phyloP scores from a whole-genome alignment of 2,329 filamentous ascomycete genomes.

The Aspergillus melleus region DNA sequence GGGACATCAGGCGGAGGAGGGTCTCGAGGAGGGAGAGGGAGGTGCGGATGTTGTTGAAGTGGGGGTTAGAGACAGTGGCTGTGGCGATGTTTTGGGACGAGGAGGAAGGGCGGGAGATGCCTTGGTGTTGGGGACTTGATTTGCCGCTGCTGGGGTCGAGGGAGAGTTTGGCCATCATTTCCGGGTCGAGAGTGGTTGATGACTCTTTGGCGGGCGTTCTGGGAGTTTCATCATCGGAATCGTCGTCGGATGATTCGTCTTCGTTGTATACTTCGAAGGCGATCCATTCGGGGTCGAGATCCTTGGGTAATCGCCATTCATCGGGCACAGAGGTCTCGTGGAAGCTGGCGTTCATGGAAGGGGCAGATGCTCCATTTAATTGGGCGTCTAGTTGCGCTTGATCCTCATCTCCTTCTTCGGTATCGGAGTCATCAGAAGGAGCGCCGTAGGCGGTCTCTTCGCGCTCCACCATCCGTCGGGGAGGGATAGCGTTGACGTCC shows the following conservation, averaged over 20 bases:
- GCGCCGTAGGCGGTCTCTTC: conserved; percentile 39
- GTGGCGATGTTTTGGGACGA: conserved; percentile 20
- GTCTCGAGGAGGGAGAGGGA: conserved; percentile 84
- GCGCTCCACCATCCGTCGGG: conserved; percentile 58
- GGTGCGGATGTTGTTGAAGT: conserved; percentile 58
- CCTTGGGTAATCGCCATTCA: conserved; percentile 65
- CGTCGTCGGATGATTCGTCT: conserved; percentile 57
- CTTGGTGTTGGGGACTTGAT: conserved; percentile 26
- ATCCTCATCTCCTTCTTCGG: conserved; percentile 41
- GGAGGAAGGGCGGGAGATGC: conserved; percentile 28
- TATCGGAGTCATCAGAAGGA: conserved; percentile 26
- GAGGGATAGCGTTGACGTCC: conserved; percentile 64
- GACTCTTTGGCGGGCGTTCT: conserved; percentile 17
- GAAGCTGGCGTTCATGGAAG: conserved; percentile 15
- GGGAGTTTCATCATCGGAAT: conserved; percentile 43
- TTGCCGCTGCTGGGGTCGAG: conserved; percentile 28
- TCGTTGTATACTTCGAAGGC: conserved; percentile 82
- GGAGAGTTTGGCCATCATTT: conserved; percentile 51
- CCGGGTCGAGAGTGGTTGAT: conserved; percentile 39
- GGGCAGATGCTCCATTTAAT: conserved; percentile 23
- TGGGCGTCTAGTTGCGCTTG: conserved; percentile 42
- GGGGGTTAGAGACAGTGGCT: conserved; percentile 48
- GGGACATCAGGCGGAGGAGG: conserved; percentile 77
- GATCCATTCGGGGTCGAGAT: conserved; percentile 87
- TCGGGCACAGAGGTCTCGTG: conserved; percentile 37